Conservation (phyloP, 2,329 filamentous ascomycete species). For the Byssothecium circinans region DNA sequence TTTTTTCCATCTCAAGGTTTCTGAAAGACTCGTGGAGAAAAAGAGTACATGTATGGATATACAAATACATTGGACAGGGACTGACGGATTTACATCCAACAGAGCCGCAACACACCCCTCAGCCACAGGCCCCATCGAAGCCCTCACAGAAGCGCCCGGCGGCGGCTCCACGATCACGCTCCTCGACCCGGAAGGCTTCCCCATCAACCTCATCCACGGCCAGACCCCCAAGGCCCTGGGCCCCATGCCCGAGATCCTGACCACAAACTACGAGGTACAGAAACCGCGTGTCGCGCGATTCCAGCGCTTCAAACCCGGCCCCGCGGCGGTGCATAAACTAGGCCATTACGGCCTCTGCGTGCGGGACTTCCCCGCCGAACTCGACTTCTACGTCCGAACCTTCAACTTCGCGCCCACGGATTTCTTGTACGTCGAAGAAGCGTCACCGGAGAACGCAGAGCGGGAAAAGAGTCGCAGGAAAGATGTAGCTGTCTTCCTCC, state of each 20-base stretch:
- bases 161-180: slow-evolving; percentile 54
- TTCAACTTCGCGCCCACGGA: slow-evolving; percentile 54
- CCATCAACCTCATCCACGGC: slow-evolving; percentile 60
- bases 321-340: slow-evolving; percentile 54
- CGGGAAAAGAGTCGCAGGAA: slow-evolving; percentile 12
- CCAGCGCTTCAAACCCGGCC: slow-evolving; percentile 56
- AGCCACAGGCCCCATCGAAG: slow-evolving; percentile 51
- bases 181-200: slow-evolving; percentile 56
- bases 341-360: slow-evolving; percentile 53
- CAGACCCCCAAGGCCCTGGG: slow-evolving; percentile 51
- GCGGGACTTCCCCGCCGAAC: slow-evolving; percentile 39
- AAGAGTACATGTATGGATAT: too few relatives aligned
- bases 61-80: too few relatives aligned
- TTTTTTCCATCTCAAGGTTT: neutral
- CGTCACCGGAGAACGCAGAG: too few relatives aligned
- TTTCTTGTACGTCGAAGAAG: slow-evolving; percentile 47
- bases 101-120: slow-evolving; percentile 53
- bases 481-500: slow-evolving; percentile 55
- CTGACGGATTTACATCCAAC: too few relatives aligned
- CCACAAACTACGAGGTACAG: slow-evolving; percentile 45
- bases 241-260: slow-evolving; percentile 53
- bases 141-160: slow-evolving; percentile 55
- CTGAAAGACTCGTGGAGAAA: neutral
- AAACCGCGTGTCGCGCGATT: slow-evolving; percentile 54
- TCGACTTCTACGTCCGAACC: slow-evolving; percentile 49